phyloP scores from a whole-genome alignment of 2,329 filamentous ascomycete species.

The Metarhizium album region DNA sequence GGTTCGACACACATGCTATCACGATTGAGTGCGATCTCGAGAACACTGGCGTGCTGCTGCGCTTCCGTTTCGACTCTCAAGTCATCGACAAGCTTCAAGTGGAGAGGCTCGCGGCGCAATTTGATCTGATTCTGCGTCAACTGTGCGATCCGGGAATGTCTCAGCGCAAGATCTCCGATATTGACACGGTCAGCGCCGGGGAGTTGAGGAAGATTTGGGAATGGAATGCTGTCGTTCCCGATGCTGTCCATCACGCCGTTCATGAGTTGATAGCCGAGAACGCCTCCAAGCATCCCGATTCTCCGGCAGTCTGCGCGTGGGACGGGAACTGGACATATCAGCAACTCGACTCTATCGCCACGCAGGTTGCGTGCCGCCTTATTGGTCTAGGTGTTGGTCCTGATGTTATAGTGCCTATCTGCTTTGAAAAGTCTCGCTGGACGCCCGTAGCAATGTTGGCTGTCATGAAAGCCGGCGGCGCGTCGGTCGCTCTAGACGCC shows the following conservation, averaged over 20 bases:
- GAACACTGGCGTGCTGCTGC: not conserved
- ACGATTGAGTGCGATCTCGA: constrained; percentile 3
- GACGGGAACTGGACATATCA: constrained; percentile 15
- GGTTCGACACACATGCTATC: constrained; percentile 3
- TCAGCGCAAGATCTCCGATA: not conserved
- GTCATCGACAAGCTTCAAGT: not conserved
- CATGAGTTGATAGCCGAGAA: constrained; percentile 13
- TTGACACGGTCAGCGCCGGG: not conserved
- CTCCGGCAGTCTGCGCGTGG: constrained; percentile 15
- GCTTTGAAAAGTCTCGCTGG: constrained; percentile 15
- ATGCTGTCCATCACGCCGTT: constrained; percentile 7
- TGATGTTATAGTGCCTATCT: constrained; percentile 9
- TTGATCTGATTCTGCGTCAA: constrained; percentile 1
- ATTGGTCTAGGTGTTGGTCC: constrained; percentile 11
- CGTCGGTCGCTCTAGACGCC: constrained; percentile 16
- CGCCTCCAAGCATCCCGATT: constrained; percentile 3
- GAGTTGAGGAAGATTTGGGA: constrained; percentile 8
- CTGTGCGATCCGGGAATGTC: not conserved
- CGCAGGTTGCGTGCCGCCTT: constrained; percentile 7
- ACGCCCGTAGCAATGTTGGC: constrained; percentile 14
- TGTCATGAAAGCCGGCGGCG: constrained; percentile 18
- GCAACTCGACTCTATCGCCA: constrained; percentile 9
- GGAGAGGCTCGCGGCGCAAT: not conserved
- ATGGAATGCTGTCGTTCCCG: constrained; percentile 10
- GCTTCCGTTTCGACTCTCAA: constrained; percentile 1